phyloP scores from a whole-genome alignment of 495 filamentous ascomycete genomes.

The Astrocystis sublimbata region DNA sequence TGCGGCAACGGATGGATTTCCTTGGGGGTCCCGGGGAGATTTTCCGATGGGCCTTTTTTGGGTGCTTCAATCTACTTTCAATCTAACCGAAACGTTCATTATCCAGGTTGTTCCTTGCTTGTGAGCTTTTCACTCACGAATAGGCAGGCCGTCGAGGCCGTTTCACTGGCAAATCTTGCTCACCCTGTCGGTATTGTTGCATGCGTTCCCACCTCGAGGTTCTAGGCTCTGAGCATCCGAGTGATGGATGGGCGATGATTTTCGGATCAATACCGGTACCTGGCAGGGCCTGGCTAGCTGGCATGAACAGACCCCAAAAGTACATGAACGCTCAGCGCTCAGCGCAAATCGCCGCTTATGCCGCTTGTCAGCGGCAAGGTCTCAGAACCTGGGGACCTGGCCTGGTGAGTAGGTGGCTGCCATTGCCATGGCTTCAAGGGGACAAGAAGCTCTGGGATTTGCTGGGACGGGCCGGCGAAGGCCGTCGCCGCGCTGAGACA shows the following conservation, averaged over 20 bases:
- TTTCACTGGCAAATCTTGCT: neutral
- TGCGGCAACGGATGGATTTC: constrained; percentile 4
- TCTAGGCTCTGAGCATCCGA: too few species aligned
- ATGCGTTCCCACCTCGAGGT: constrained; percentile 1
- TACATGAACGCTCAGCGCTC: neutral
- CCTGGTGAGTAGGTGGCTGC: too few species aligned
- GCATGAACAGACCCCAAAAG: neutral
- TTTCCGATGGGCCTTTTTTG: constrained; percentile 8
- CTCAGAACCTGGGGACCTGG: constrained; percentile 10
- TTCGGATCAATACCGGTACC: neutral
- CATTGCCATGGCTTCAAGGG: constrained; percentile 16
- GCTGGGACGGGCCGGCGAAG: constrained; percentile 19
- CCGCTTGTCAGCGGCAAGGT: constrained; percentile 1
- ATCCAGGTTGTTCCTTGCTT: constrained; percentile 4
- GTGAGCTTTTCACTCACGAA: too few species aligned
- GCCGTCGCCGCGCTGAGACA: constrained; percentile 22
- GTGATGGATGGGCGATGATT: too few species aligned
- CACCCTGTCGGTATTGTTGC: neutral
- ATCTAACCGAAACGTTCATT: constrained; percentile 14
- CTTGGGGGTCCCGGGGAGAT: neutral
- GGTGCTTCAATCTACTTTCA: too few species aligned
- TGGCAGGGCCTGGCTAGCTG: neutral
- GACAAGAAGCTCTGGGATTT: constrained; percentile 22
- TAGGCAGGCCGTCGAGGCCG: constrained; percentile 17
- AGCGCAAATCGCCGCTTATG: constrained; percentile 3